Evolutionary conservation across 2,329 filamentous ascomycete genomes (phyloP), one percentile per base, ranked within the genome.

Genomic region (Colletotrichum neosansevieriae): DNA sequence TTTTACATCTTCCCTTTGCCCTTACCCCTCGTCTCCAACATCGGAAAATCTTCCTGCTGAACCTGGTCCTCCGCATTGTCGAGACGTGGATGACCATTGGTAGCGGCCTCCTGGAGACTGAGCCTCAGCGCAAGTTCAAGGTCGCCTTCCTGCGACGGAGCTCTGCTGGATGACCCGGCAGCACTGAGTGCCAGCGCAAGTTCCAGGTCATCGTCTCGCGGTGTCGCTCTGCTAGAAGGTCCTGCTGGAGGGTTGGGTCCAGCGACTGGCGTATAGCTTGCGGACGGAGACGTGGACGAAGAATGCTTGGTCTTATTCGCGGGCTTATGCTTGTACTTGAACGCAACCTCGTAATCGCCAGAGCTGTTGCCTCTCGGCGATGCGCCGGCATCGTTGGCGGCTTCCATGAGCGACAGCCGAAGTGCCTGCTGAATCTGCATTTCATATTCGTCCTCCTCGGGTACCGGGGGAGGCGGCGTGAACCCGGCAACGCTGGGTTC

Each of bases 351-450:
- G 68, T 84, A 85, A 15, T 84, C 85, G 17, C 82, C 81, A 9
- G 81, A 82, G 69, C 81, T 83, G 69, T 80, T 79, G 21, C 76
- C 83, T 10, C 74, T 79, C 0, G 85, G 82, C 3, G 84, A 85
- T 49, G 82, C 78, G 1, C 79, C 82, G 2, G 75, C 73, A 32
- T 85, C 84, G 60, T 86, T 83, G 42, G 83, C 81, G 6, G 83
- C 82, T 71, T 91, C 88, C 58, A 90, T 79, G 6, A 91, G 78
- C 2, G 87, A 90, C 10, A 91, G 79, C 0, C 88, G 85, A 44
- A 91, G 88, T 1, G 89, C 89, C 60, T 87, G 84, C 76, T 90
- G 88, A 10, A 91, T 84, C 73, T 89, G 86, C 58, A 84, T 82
- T 73, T 91, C 88, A 68, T 87, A 88, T 24, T 89, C 85, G 54